Evolutionary conservation across 164 flowering plant genomes (phyloP).

Genomic region (Hamamelis virginiana): DNA sequence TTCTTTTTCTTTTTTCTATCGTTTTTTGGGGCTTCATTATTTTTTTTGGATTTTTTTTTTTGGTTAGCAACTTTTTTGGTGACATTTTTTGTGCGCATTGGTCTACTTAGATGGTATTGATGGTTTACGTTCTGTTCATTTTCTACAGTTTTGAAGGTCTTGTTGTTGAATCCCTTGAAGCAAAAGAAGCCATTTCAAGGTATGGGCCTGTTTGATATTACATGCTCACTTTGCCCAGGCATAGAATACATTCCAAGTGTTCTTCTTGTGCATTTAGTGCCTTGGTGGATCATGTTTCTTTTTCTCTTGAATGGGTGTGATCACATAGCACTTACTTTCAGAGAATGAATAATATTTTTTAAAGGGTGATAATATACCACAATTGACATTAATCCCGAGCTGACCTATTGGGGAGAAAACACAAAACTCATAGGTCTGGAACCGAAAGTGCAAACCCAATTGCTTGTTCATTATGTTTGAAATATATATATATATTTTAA

Average conservation of each 20-base stretch:
- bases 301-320: not conserved
- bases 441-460: not conserved
- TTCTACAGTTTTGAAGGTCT: slow-evolving; percentile 81
- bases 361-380: not conserved
- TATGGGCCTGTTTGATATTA: slow-evolving; percentile 17
- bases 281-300: not conserved
- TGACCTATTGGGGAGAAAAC: not conserved
- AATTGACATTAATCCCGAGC: not conserved
- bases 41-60: too few relatives aligned
- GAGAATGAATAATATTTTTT: not conserved
- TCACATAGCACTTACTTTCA: not conserved
- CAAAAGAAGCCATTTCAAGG: slow-evolving; percentile 71
- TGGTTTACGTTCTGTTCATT: slow-evolving; percentile 17
- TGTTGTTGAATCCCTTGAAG: slow-evolving; percentile 75
- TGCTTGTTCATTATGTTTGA: too few relatives aligned
- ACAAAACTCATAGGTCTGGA: not conserved
- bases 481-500: too few relatives aligned
- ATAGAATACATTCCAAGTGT: not conserved
- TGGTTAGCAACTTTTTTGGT: too few relatives aligned
- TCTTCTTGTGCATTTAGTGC: not conserved
- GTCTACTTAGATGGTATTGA: not conserved
- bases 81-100: not conserved
- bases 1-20: too few relatives aligned
- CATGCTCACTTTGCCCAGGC: not conserved
- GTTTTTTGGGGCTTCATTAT: too few relatives aligned